Conservation (phyloP, 139 green algal genomes). For the Asterochloris erici region DNA sequence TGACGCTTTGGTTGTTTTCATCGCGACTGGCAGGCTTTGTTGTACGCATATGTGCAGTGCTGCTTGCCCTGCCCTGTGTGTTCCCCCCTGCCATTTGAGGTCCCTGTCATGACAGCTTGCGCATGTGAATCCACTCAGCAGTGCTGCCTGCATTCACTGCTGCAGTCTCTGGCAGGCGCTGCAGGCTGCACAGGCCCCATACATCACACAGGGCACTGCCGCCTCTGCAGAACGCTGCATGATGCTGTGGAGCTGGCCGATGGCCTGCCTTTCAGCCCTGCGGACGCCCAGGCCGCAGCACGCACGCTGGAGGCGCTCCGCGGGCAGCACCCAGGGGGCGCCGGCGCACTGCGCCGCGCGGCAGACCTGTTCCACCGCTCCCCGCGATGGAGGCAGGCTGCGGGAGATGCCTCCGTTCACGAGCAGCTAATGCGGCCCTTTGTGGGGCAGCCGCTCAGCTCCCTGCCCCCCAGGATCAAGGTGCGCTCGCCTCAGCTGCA, state of each 20-base stretch:
- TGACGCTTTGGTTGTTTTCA: neutral
- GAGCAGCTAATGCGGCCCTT: neutral
- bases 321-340: neutral
- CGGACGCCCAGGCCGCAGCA: neutral
- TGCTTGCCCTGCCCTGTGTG: too few relatives aligned
- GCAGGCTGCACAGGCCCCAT: too few relatives aligned
- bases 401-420: neutral
- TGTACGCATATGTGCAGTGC: too few relatives aligned
- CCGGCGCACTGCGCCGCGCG: neutral
- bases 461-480: constrained; percentile 7
- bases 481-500: neutral
- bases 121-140: too few relatives aligned
- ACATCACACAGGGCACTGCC: too few relatives aligned
- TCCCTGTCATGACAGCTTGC: too few relatives aligned
- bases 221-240: neutral
- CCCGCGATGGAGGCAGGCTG: neutral
- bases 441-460: neutral
- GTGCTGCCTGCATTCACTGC: too few relatives aligned
- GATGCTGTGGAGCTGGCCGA: neutral
- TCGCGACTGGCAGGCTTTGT: too few relatives aligned
- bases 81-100: too few relatives aligned
- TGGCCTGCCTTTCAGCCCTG: neutral
- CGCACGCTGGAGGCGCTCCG: neutral
- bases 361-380: neutral
- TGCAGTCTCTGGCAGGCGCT: too few relatives aligned